Evolutionary conservation across 164 flowering plant species (phyloP), one percentile per base, ranked within the genome.

Genomic region (Chimonanthus salicifolius): DNA sequence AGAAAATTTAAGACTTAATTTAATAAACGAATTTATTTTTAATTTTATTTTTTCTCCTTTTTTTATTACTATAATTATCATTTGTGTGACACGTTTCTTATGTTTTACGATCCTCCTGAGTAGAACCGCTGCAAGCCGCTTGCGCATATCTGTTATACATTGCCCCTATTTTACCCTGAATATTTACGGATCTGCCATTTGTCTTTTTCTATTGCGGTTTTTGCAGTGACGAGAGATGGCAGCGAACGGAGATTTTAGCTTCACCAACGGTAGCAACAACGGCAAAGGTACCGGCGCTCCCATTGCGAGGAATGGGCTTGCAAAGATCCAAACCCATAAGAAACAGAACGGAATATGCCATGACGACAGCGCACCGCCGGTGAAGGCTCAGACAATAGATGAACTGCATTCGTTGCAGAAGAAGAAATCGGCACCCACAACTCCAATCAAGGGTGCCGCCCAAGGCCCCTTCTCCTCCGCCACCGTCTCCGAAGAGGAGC

Each of bases 341-440:
- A 47, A 71, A 62, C 74, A 71, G 65, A 79, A 73, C 80, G 89
- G 79, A 44, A 82, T 88, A 74, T 86, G 94, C 74, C 94, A 90
- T 67, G 94, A 89, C 49, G 90, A 86, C 78, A 85, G 84, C 18
- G 64, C 79, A 16, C 66, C 90, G 16, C 78, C 93, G 5, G 90
- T 92, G 43, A 90, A 86, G 78, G 97, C 88, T 0, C 86, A 89
- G 81, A 92, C 97, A 15, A 83, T 92, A 68, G 94, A 90, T 68
- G 94, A 92, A 82, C 90, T 92, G 33, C 97, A 90, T 74, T 88
- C 90, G 5, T 81, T 92, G 1, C 97, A 92, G 83, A 88, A 81
- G 91, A 92, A 92, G 81, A 84, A 70, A 49, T 90, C 92, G 0
- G 86, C 94, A 6, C 99, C 99, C 0, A 87, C 85, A 10, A 92